These are phyloP conservation scores for Cerrena zonata DNA, from an alignment of 1,284 basidiomycete genomes.

Conservation along the genomic window DNA sequence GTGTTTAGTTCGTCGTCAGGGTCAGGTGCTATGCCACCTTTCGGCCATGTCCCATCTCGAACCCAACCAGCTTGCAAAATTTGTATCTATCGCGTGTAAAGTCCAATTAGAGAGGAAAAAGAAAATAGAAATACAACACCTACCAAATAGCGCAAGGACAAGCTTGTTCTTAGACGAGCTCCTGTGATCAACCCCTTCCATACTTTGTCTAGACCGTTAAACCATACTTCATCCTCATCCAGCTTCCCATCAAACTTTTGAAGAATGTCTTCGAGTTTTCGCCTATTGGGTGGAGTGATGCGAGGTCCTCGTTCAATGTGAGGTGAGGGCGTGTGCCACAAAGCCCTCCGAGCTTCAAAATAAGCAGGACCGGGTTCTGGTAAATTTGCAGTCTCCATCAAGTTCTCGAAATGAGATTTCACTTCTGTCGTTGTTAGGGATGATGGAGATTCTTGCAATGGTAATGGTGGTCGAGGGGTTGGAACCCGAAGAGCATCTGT, in stretches of 20 bases:
- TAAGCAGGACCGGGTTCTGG: slow-evolving; percentile 60
- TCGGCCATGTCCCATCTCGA: slow-evolving; percentile 69
- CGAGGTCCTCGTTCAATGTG: slow-evolving; percentile 13
- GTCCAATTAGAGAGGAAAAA: not conserved
- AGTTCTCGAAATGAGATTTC: slow-evolving; percentile 32
- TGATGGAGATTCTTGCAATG: not conserved
- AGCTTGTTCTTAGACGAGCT: slow-evolving; percentile 45
- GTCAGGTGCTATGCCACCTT: slow-evolving; percentile 47
- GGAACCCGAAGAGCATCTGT: not conserved
- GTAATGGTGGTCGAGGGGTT: not conserved
- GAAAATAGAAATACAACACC: slow-evolving; percentile 22
- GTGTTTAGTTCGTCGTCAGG: slow-evolving; percentile 44
- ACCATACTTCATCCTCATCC: slow-evolving; percentile 51
- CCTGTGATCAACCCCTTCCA: slow-evolving; percentile 60
- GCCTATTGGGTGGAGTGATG: slow-evolving; percentile 34
- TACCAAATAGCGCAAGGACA: slow-evolving; percentile 62
- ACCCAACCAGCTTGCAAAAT: slow-evolving; percentile 69
- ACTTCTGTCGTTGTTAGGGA: not conserved
- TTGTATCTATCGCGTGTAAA: slow-evolving; percentile 48
- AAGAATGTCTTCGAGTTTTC: slow-evolving; percentile 52
- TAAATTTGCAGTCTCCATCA: slow-evolving; percentile 32
- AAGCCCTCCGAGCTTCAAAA: slow-evolving; percentile 53
- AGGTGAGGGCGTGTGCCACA: slow-evolving; percentile 44
- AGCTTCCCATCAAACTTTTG: slow-evolving; percentile 37
- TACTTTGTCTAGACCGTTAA: slow-evolving; percentile 47